Percentiles rank a stretch among this genome's conserved stretches.
Conservation (phyloP, 306 rosid genomes). For the Gastrolobium villosum region DNA sequence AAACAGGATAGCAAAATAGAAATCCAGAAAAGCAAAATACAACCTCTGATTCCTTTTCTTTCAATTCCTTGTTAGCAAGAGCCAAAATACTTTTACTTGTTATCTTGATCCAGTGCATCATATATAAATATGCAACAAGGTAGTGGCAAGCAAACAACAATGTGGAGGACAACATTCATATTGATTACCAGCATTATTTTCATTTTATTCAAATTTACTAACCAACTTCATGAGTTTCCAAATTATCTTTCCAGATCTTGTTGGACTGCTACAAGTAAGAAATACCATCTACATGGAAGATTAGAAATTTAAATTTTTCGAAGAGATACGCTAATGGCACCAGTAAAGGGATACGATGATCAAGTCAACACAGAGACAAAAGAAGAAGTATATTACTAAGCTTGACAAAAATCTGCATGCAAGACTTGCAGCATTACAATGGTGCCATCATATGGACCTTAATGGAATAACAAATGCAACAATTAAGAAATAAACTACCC, state of each 20-base stretch:
- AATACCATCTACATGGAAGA: not conserved
- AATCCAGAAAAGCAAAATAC: not conserved
- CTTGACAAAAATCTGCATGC: no score
- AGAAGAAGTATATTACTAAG: no score
- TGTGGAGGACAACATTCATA: not conserved
- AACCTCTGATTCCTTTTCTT: not conserved
- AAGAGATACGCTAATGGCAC: conserved; percentile 1
- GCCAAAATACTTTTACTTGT: not conserved
- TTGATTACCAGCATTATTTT: not conserved
- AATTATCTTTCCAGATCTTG: not conserved
- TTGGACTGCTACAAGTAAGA: not conserved
- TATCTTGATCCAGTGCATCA: not conserved
- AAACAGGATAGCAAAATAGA: not conserved
- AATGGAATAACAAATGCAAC: no score
- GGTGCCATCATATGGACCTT: no score
- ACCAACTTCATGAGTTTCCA: not conserved
- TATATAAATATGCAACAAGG: conserved; percentile 6
- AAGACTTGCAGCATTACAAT: no score
- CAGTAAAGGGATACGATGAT: no score
- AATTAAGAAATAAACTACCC: no score
- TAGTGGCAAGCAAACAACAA: not conserved
- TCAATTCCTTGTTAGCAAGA: not conserved
- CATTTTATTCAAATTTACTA: not conserved
- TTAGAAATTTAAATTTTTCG: not conserved
- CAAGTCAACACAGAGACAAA: no score